phyloP scores from a whole-genome alignment of 805 yeast genomes.

The Nematodospora valgi region DNA sequence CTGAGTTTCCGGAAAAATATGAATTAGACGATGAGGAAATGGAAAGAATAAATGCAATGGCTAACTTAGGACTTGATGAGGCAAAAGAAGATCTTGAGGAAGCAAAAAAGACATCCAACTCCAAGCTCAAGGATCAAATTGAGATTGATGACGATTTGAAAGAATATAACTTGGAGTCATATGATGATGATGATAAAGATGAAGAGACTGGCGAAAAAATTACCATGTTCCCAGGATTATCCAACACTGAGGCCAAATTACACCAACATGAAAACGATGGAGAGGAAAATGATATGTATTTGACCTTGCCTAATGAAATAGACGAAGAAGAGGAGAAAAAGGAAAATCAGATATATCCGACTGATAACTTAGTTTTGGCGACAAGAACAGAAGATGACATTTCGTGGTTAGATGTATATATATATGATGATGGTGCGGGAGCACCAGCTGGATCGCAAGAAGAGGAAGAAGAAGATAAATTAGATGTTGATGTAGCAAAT shows the following conservation, averaged over 20 bases:
- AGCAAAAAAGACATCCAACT: conserved; percentile 28
- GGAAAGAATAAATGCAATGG: conserved; percentile 83
- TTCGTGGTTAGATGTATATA: conserved; percentile 87
- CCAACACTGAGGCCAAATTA: conserved; percentile 55
- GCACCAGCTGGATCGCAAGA: conserved; percentile 69
- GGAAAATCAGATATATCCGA: conserved; percentile 82
- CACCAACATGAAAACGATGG: conserved; percentile 33
- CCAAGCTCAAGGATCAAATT: conserved; percentile 43
- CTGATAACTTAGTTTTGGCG: conserved; percentile 85
- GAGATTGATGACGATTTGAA: conserved; percentile 81
- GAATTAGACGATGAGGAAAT: conserved; percentile 89
- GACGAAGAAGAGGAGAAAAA: conserved; percentile 75
- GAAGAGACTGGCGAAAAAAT: conserved; percentile 57
- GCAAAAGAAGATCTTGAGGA: conserved; percentile 63
- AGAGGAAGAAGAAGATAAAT: conserved; percentile 65
- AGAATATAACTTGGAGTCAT: conserved; percentile 82
- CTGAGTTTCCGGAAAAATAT: conserved; percentile 87
- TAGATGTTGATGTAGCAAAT: conserved; percentile 70
- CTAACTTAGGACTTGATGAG: conserved; percentile 75
- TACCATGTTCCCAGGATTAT: conserved; percentile 69
- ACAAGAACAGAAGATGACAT: conserved; percentile 96
- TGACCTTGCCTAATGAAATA: conserved; percentile 57
- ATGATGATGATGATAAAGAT: conserved; percentile 67
- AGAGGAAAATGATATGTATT: conserved; percentile 53
- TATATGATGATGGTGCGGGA: conserved; percentile 91